A percentile compares a stretch with the other conserved stretches of the same genome.
Conservation (phyloP, 208 protist species). For the Leishmania martiniquensis region DNA sequence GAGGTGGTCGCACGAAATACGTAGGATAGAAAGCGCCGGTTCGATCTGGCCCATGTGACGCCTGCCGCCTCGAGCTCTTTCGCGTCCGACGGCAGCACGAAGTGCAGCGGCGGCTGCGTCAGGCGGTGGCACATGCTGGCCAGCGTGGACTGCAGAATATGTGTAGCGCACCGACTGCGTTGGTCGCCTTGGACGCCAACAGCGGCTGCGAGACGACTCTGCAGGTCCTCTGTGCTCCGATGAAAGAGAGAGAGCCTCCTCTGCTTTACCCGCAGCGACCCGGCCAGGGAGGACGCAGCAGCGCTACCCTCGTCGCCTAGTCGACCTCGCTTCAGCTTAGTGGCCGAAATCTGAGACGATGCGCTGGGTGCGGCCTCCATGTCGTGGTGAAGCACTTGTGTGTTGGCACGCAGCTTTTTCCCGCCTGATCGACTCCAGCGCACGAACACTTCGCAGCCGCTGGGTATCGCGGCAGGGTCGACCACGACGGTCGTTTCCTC, state of each 20-base stretch:
- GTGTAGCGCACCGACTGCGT: constrained; percentile 13
- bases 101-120: constrained; percentile 57
- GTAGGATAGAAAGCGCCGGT: constrained; percentile 73
- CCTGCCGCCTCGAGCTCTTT: constrained; percentile 24
- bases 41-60: constrained; percentile 54
- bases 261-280: constrained; percentile 12
- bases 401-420: constrained; percentile 38
- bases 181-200: neutral
- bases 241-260: constrained; percentile 7
- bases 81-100: constrained; percentile 29
- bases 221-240: constrained; percentile 36
- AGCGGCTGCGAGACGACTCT: constrained; percentile 17
- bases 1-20: constrained; percentile 46
- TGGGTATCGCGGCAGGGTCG: constrained; percentile 34
- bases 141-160: constrained; percentile 41
- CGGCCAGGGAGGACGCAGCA: constrained; percentile 21
- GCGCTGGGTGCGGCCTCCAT: neutral
- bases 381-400: constrained; percentile 49
- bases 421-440: constrained; percentile 45
- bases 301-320: neutral
- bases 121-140: constrained; percentile 40
- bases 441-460: constrained; percentile 51
- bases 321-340: constrained; percentile 22
- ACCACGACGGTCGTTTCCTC: constrained; percentile 13
- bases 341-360: neutral